Evolutionary conservation across 208 protist genomes (phyloP).

Genomic region (Acanthamoeba sp.): DNA sequence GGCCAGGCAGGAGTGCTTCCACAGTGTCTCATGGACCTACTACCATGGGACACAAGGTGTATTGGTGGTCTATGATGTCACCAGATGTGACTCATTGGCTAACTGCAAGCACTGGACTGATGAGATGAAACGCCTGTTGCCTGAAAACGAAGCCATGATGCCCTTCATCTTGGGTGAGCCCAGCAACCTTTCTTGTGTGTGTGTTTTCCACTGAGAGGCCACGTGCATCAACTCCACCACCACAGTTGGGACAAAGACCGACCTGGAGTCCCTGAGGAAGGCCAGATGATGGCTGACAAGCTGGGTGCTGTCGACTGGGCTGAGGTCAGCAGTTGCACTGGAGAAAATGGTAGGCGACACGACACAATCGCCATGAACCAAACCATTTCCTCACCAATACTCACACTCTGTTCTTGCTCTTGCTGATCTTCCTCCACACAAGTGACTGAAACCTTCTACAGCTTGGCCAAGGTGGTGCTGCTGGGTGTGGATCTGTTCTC

Average conservation of each 20-base stretch:
- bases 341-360: background rate
- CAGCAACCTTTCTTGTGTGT: no score
- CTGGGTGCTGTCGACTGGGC: background rate
- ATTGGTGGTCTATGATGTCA: slow-evolving; percentile 82
- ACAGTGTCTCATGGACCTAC: slow-evolving; percentile 85
- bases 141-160: background rate
- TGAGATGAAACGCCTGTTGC: background rate
- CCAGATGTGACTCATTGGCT: background rate
- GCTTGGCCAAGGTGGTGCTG: background rate
- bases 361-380: no score
- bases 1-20: slow-evolving; percentile 89
- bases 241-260: background rate
- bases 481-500: background rate
- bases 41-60: slow-evolving; percentile 88
- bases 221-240: no score
- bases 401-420: no score
- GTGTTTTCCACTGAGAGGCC: no score
- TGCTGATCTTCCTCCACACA: no score
- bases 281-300: background rate
- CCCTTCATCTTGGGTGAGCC: background rate
- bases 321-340: background rate
- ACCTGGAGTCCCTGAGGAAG: background rate
- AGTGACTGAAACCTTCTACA: background rate
- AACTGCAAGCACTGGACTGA: background rate
- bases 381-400: no score